Evolutionary conservation across 495 filamentous ascomycete species (phyloP), one percentile per base, ranked within the genome.

Genomic region (Lasiosphaeria ovina): DNA sequence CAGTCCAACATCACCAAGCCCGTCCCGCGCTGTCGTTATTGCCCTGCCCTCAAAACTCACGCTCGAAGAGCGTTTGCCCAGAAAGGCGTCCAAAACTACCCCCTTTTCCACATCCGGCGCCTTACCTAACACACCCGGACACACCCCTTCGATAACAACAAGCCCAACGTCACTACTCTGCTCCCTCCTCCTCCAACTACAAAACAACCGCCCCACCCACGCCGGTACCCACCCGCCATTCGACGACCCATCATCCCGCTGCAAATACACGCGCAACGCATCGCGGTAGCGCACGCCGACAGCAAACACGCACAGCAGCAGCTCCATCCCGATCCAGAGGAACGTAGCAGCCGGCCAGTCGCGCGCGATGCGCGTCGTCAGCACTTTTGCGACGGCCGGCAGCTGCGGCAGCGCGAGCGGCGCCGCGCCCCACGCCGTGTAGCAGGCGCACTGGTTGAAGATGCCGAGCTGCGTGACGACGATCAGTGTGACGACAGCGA

Each of bases 371-470:
- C 62, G 45, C 1, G 38, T 7, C 57, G 57, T 60, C 47, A 64
- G 49, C 14, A 57, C 49, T 3, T 49, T 40, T 10, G 35, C 50
- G 3, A 64, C 58, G 40, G 49, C 35, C 5, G 31, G 36, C 7
- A 64, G 60, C 48, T 64, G 51, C 4, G 62, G 62, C 24, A 64
- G 33, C n/a, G 54, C 58, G 6, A 64, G n/a, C 17, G 62, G 62
- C 32, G 35, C 57, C 40, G 11, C 38, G 5, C 54, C 54, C 54
- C 53, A 64, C 14, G 61, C 49, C 16, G 57, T 51, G 54, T 54
- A 64, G 49, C 62, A 64, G 35, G 60, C 62, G 32, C 62, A 64
- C 0, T 54, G 53, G 49, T 64, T 64, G 50, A 64, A 64, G 48
- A 64, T 58, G n/a, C 62, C 62, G 0, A 64, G 33, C 40, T 64